Evolutionary conservation across 192 early-diverging fungal species (phyloP), one percentile per base, ranked within the genome.

Genomic region (Haplosporangium gracile): DNA sequence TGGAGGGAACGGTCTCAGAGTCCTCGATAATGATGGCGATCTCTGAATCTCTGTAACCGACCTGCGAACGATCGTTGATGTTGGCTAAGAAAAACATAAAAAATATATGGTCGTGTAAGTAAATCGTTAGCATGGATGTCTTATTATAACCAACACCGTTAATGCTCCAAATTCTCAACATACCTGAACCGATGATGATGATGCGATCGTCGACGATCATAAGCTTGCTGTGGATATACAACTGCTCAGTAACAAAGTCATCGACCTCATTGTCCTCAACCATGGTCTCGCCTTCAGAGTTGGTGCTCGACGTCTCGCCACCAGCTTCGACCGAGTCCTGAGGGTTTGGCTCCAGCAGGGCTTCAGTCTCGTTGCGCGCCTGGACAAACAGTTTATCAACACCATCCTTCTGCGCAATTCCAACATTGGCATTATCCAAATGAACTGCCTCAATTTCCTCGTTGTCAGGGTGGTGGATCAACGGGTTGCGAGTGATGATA

Each of bases 21-120:
- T 98, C 96, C 81, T 95, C 94, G 18, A 98, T 90, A 24, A 97
- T 76, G 74, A 96, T 94, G 55, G 96, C 97, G 68, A 98, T 93
- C 88, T 98, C 97, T 16, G 95, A 96, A 82, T 98, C 96, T 74
- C 94, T 95, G 77, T 93, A 93, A 47, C 97, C 97, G 60, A 93
- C 87, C 89, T 96, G 96, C 1, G 97, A 98, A 7, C 97, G 94
- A 89, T 98, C 97, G 83, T 98, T 98, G 83, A 98, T 92, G 82
- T 98, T 98, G 53, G 96, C 96, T 89, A 72, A 32, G 68, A 68
- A 8, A 15, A 73, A 36, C 36, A 51, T 49, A 9, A 60, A 3
- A 55, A 75, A 72, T 1, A 15, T 55, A 34, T 15, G 18, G 4
- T 7, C 10, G 42, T 10, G 29, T 40, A 72, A 20, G 34, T 1